Conservation (phyloP, 2,329 filamentous ascomycete species). For the Escovopsis weberi region DNA sequence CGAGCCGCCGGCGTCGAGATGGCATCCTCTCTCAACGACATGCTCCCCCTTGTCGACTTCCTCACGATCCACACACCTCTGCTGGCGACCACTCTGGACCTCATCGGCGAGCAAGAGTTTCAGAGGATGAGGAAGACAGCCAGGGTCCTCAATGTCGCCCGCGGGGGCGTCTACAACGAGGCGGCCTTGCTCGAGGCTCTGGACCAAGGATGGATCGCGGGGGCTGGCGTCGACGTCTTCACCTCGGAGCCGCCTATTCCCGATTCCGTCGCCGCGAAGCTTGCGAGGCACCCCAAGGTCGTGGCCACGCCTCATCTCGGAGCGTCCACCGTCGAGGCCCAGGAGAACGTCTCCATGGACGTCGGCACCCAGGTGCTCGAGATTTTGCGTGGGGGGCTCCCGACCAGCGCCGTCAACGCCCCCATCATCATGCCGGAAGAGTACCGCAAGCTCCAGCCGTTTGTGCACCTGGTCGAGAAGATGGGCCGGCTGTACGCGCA, state of each 20-base stretch:
- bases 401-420: conserved; percentile 65
- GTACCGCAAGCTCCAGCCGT: conserved; percentile 63
- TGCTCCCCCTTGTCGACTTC: conserved; percentile 58
- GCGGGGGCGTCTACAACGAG: conserved; percentile 71
- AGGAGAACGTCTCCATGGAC: conserved; percentile 72
- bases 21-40: conserved; percentile 36
- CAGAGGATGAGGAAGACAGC: conserved; percentile 58
- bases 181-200: conserved; percentile 55
- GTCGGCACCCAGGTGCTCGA: conserved; percentile 68
- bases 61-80: conserved; percentile 71
- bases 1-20: conserved; percentile 51
- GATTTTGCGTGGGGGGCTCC: conserved; percentile 57
- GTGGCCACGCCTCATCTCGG: conserved; percentile 69
- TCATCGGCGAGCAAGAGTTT: conserved; percentile 55
- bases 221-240: conserved; percentile 69
- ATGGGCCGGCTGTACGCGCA: conserved; percentile 71
- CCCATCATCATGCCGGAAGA: conserved; percentile 71
- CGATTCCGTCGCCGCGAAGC: conserved; percentile 41
- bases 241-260: conserved; percentile 52
- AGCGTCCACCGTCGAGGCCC: conserved; percentile 66
- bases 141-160: conserved; percentile 62
- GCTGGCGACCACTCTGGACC: conserved; percentile 59
- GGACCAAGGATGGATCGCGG: conserved; percentile 56
- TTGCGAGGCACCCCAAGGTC: conserved; percentile 56
- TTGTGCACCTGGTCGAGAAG: conserved; percentile 61